Percentiles rank a stretch among this genome's conserved stretches.
Conservation (phyloP, 352 stramenopile species). For the Phytophthora pseudosyringae region DNA sequence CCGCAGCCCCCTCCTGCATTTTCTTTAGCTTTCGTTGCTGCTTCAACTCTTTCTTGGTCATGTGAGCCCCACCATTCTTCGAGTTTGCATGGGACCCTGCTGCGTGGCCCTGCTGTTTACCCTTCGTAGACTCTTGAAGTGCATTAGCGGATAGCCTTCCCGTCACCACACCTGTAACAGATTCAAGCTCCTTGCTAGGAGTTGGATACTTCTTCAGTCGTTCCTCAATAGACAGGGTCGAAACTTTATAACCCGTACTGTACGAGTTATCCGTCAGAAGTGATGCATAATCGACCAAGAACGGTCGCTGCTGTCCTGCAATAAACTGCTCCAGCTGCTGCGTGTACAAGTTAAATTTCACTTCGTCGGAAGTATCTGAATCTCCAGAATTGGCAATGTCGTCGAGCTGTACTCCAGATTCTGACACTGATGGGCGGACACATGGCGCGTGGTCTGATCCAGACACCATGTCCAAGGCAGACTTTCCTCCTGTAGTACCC, state of each 20-base stretch:
- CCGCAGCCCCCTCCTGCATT: constrained; percentile 46
- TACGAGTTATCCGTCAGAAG: constrained; percentile 82
- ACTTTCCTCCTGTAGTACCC: constrained; percentile 16
- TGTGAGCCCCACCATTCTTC: constrained; percentile 33
- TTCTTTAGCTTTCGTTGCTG: constrained; percentile 79
- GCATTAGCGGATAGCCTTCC: constrained; percentile 5
- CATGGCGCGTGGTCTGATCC: constrained; percentile 39
- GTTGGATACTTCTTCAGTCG: constrained; percentile 55
- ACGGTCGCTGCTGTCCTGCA: constrained; percentile 77
- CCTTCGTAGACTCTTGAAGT: constrained; percentile 30
- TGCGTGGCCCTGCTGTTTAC: constrained; percentile 26
- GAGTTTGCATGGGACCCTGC: constrained; percentile 17
- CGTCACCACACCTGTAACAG: constrained; percentile 7
- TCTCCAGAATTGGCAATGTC: constrained; percentile 29
- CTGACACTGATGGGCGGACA: constrained; percentile 11
- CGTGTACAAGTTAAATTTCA: constrained; percentile 62
- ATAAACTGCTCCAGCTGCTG: constrained; percentile 68
- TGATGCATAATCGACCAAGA: constrained; percentile 76
- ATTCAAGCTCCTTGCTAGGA: constrained; percentile 53
- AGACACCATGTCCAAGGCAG: constrained; percentile 40
- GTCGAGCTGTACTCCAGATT: constrained; percentile 28
- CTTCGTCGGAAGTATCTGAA: constrained; percentile 38
- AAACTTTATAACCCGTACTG: constrained; percentile 81
- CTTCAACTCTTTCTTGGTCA: constrained; percentile 79
- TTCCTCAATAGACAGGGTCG: constrained; percentile 66